phyloP scores from a whole-genome alignment of 176 grass and related monocot species.

The Oryza coarctata region DNA sequence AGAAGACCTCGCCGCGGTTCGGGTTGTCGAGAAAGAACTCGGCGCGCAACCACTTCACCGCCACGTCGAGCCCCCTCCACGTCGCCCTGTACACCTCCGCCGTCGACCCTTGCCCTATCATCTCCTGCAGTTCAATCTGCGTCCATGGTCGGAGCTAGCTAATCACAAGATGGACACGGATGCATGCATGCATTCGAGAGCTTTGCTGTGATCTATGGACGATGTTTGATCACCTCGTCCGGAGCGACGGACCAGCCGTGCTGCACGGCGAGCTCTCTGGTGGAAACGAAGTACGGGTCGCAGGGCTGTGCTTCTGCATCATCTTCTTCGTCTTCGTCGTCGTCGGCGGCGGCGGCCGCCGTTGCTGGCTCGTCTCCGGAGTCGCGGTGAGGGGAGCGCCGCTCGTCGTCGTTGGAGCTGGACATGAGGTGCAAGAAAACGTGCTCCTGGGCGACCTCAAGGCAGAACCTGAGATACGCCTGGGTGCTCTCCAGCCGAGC shows the following conservation, averaged over 20 bases:
- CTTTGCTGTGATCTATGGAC: background rate
- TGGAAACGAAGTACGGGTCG: slow-evolving; percentile 36
- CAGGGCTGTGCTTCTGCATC: background rate
- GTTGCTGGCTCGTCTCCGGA: background rate
- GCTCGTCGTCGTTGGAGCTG: background rate
- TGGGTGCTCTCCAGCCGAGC: slow-evolving; percentile 54
- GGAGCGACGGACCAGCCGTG: slow-evolving; percentile 55
- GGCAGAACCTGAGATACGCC: slow-evolving; percentile 59
- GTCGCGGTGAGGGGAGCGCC: background rate
- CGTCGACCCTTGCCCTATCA: slow-evolving; percentile 52
- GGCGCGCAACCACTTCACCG: slow-evolving; percentile 61
- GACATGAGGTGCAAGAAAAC: slow-evolving; percentile 60
- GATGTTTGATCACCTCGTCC: slow-evolving; percentile 38
- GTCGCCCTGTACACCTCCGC: slow-evolving; percentile 52
- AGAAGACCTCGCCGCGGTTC: slow-evolving; percentile 38
- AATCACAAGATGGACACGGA: background rate
- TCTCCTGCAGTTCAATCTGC: slow-evolving; percentile 63
- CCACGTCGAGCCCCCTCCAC: slow-evolving; percentile 56
- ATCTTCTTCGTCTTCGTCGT: background rate
- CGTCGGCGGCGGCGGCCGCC: background rate
- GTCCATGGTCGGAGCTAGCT: background rate
- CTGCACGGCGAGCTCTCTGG: slow-evolving; percentile 38
- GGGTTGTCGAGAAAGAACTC: slow-evolving; percentile 29
- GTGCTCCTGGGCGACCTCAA: slow-evolving; percentile 54
- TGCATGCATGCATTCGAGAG: no score